Evolutionary conservation across 2,329 filamentous ascomycete species (phyloP).

Genomic region (Bisporella sp.): DNA sequence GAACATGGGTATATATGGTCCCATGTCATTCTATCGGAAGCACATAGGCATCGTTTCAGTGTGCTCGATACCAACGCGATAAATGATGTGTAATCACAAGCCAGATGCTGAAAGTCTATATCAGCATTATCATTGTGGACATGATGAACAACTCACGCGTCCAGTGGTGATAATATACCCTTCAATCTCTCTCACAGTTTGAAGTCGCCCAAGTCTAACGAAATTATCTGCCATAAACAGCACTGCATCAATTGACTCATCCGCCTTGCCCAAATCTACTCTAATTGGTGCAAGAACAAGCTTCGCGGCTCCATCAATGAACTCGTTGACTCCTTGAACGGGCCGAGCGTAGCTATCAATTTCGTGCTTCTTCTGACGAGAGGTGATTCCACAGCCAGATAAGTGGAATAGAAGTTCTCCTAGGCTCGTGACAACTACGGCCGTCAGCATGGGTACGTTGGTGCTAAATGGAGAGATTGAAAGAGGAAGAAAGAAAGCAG

Average conservation of each 20-base stretch:
- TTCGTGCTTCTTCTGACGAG: not conserved
- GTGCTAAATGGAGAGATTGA: not conserved
- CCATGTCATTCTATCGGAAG: not conserved
- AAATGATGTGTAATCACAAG: not conserved
- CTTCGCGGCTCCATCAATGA: not conserved
- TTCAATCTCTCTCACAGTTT: not conserved
- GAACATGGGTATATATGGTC: not conserved
- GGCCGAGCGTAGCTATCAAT: not conserved
- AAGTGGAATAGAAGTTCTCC: not conserved
- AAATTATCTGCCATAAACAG: not conserved
- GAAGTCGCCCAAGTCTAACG: not conserved
- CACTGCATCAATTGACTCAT: not conserved
- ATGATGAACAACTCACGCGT: not conserved
- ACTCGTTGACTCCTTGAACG: not conserved
- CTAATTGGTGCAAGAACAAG: not conserved
- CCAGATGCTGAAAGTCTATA: not conserved
- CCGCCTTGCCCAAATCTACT: not conserved
- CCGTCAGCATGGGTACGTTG: not conserved
- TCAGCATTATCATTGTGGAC: not conserved
- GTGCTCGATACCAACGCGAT: not conserved
- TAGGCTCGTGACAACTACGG: not conserved
- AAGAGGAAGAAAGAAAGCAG: not conserved
- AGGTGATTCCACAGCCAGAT: conserved; percentile 1
- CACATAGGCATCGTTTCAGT: not conserved
- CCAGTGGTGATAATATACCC: not conserved